Evolutionary conservation across 345 rosid species (phyloP), one percentile per base, ranked within the genome.

Genomic region (Fremontodendron californicum): DNA sequence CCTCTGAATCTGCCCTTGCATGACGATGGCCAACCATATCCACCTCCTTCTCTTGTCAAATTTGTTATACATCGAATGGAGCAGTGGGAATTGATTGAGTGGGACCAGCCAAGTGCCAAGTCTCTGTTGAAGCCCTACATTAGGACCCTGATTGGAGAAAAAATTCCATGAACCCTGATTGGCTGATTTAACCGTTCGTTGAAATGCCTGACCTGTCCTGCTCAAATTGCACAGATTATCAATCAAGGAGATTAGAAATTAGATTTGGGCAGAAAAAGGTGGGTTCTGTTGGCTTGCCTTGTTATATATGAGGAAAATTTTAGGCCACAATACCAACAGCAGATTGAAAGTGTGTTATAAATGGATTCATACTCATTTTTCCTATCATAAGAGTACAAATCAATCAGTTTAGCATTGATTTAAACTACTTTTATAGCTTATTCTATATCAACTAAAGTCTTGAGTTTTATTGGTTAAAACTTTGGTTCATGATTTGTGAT

Each of bases 201-300:
- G n/a, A n/a, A n/a, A n/a, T n/a, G n/a, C n/a, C n/a, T n/a, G n/a
- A n/a, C n/a, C n/a, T 66, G 49, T 66, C 71, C 23, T 66, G 71
- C 51, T 66, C 71, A 66, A 66, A 66, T 40, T 66, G 71, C 40
- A 66, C 71, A 66, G 71, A 66, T 66, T 66, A 66, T 42, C 71
- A 66, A 66, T 40, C 71, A 3, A 89, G 99, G 77, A 92, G 91
- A 75, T 81, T 96, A 76, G 98, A 93, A 82, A 96, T 87, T 75
- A 89, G 99, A 81, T 96, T 75, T 57, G 98, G 98, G 58, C 99
- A 92, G 88, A 96, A 92, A 80, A 96, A 92, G 97, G 97, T 94
- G 55, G 21, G 77, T 64, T 27, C 16, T 52, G 5, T 68, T n/a
- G 31, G 48, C 64, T 49, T 67, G 13, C 60, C 29, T 58, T 58